Conservation (phyloP, 1,139 yeast genomes). For the Blastobotrys arbuscula region DNA sequence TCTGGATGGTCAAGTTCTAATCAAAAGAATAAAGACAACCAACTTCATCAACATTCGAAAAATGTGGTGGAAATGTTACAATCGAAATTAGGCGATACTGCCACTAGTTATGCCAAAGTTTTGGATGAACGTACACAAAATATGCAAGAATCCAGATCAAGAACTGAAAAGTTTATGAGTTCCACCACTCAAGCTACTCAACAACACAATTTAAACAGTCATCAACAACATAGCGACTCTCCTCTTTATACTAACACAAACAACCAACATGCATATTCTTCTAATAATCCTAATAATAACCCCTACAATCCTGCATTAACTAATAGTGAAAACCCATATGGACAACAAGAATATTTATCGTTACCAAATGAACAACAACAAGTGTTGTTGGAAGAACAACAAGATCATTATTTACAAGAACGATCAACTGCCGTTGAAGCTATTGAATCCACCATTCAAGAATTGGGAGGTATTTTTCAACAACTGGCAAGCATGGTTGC, state of each 20-base stretch:
- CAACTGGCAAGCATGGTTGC: slow-evolving; percentile 97
- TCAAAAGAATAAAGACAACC: slow-evolving; percentile 38
- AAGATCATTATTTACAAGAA: slow-evolving; percentile 67
- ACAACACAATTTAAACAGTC: neutral
- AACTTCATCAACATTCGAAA: slow-evolving; percentile 65
- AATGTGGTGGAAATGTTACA: slow-evolving; percentile 83
- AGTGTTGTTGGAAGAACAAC: slow-evolving; percentile 56
- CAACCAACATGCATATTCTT: slow-evolving; percentile 33
- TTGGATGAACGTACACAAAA: slow-evolving; percentile 80
- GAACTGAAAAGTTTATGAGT: slow-evolving; percentile 82
- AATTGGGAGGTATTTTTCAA: slow-evolving; percentile 89
- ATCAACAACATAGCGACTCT: neutral
- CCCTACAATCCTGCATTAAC: slow-evolving; percentile 15
- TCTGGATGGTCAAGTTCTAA: neutral
- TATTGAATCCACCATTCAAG: slow-evolving; percentile 91
- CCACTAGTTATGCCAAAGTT: slow-evolving; percentile 86
- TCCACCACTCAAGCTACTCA: slow-evolving; percentile 1
- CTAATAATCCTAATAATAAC: neutral
- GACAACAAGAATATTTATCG: slow-evolving; percentile 36
- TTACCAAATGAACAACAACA: slow-evolving; percentile 74
- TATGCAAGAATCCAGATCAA: slow-evolving; percentile 71
- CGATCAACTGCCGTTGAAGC: slow-evolving; percentile 91
- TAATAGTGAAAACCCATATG: slow-evolving; percentile 35
- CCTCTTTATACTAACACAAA: slow-evolving; percentile 5
- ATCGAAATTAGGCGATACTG: slow-evolving; percentile 83